phyloP scores from a whole-genome alignment of 768 basidiomycete species.

The Suillus spraguei region DNA sequence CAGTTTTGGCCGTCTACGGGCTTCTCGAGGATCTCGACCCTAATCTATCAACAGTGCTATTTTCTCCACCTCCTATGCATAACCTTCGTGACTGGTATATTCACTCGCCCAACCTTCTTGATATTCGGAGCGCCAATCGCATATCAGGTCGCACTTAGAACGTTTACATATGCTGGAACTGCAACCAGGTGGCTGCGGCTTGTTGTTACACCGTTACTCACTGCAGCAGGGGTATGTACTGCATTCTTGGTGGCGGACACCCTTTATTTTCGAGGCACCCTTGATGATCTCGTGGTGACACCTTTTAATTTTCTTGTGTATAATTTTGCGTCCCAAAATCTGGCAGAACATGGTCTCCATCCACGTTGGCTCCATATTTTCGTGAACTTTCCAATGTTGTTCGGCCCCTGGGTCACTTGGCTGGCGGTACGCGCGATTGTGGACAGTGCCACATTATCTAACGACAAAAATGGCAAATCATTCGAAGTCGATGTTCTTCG shows the following conservation, averaged over 20 bases:
- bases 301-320: conserved; percentile 42
- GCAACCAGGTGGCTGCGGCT: conserved; percentile 6
- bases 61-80: conserved; percentile 27
- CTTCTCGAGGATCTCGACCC: too few relatives aligned
- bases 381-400: conserved; percentile 42
- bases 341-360: conserved; percentile 42
- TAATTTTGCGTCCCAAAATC: conserved; percentile 38
- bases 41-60: background rate
- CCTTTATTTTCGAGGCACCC: conserved; percentile 33
- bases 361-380: conserved; percentile 42
- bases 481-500: conserved; percentile 19
- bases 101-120: conserved; percentile 40
- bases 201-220: conserved; percentile 25
- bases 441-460: background rate
- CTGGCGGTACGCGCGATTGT: conserved; percentile 17
- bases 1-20: background rate
- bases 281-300: conserved; percentile 28
- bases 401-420: conserved; percentile 38
- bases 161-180: conserved; percentile 17
- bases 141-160: conserved; percentile 25
- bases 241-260: conserved; percentile 33
- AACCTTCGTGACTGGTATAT: conserved; percentile 32
- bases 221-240: conserved; percentile 19
- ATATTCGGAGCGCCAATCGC: conserved; percentile 36
- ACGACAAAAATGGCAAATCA: conserved; percentile 13